phyloP scores from a whole-genome alignment of 225 moss, liverwort and hornwort genomes.

The Physcomitrellopsis africana region DNA sequence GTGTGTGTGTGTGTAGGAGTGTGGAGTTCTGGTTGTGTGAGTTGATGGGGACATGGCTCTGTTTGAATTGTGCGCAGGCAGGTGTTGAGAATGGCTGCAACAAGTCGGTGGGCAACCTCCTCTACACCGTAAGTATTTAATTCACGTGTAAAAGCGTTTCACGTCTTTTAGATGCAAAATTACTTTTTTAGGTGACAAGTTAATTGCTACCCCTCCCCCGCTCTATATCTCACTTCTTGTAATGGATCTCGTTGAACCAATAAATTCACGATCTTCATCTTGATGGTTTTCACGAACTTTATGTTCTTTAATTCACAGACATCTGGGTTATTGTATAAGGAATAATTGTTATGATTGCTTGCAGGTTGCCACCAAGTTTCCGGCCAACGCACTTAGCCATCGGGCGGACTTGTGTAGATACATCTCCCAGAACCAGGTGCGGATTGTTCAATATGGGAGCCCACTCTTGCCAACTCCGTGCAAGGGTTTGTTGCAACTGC shows the following conservation, averaged over 20 bases:
- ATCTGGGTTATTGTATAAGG: background rate
- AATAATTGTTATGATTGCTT: slow-evolving; percentile 4
- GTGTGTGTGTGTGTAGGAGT: no score
- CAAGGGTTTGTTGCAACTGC: background rate
- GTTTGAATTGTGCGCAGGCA: slow-evolving; percentile 53
- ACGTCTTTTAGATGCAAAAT: background rate
- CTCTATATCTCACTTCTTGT: background rate
- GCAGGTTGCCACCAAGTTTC: slow-evolving; percentile 95
- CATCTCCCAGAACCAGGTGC: slow-evolving; percentile 65
- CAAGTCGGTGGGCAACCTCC: slow-evolving; percentile 84
- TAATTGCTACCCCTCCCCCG: background rate
- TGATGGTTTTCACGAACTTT: background rate
- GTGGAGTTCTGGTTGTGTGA: background rate
- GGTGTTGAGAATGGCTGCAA: slow-evolving; percentile 81
- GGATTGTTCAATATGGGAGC: background rate
- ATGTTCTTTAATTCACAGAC: no score
- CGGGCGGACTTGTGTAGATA: slow-evolving; percentile 66
- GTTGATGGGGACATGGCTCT: background rate
- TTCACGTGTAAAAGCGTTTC: background rate
- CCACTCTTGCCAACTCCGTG: background rate
- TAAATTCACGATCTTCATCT: background rate
- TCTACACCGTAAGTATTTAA: slow-evolving; percentile 61
- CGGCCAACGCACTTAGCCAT: slow-evolving; percentile 80
- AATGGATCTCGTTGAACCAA: background rate
- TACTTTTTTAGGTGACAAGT: background rate